Conservation (phyloP, 768 basidiomycete genomes). For the Suillus subalutaceus region DNA sequence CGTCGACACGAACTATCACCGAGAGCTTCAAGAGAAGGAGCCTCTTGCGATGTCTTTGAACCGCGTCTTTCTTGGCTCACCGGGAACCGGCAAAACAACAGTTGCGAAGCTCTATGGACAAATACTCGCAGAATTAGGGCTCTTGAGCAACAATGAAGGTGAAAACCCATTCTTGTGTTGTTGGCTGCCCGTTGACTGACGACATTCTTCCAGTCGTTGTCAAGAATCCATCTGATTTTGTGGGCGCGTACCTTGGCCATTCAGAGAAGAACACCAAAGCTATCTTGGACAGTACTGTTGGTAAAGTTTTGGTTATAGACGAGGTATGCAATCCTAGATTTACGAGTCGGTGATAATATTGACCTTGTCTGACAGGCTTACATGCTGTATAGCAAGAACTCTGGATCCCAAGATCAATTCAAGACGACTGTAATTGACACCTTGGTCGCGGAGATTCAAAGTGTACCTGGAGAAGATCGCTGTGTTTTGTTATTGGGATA, state of each 20-base stretch:
- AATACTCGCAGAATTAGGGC: slow-evolving; percentile 58
- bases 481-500: slow-evolving; percentile 70
- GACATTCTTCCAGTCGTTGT: slow-evolving; percentile 47
- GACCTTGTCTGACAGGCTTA: slow-evolving; percentile 51
- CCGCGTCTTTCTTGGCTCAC: slow-evolving; percentile 66
- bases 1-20: slow-evolving; percentile 56
- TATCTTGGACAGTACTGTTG: slow-evolving; percentile 58
- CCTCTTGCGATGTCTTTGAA: slow-evolving; percentile 61
- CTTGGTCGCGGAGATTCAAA: slow-evolving; percentile 75
- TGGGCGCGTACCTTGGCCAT: slow-evolving; percentile 59
- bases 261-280: slow-evolving; percentile 68
- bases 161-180: slow-evolving; percentile 9
- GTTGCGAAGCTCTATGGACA: slow-evolving; percentile 70
- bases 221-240: slow-evolving; percentile 72
- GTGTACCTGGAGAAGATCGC: slow-evolving; percentile 67
- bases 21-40: slow-evolving; percentile 59
- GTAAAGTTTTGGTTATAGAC: slow-evolving; percentile 73
- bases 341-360: background rate
- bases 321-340: slow-evolving; percentile 43
- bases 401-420: slow-evolving; percentile 46
- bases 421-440: slow-evolving; percentile 76
- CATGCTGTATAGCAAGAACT: slow-evolving; percentile 56
- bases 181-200: background rate
- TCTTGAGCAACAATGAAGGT: slow-evolving; percentile 80
- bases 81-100: slow-evolving; percentile 74